phyloP scores from a whole-genome alignment of 495 filamentous ascomycete species.

The Corynascus novoguineensis region DNA sequence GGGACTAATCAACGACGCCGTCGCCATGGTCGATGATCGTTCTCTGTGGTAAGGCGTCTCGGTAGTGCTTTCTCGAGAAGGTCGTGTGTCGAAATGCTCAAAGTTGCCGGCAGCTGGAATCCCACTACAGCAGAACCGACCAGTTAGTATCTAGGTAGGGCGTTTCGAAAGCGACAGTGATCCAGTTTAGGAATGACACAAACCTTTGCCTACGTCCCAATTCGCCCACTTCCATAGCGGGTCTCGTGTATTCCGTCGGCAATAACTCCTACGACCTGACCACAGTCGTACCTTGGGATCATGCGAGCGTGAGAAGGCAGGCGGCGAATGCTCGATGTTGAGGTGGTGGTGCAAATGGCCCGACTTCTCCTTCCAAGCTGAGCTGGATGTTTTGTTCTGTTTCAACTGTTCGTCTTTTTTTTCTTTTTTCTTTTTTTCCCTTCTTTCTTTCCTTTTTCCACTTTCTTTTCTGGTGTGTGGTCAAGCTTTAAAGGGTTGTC shows the following conservation, averaged over 20 bases:
- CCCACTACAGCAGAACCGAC: conserved; percentile 20
- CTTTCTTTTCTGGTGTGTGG: neutral
- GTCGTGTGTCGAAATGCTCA: conserved; percentile 34
- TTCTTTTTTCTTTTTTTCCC: neutral
- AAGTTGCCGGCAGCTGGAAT: conserved; percentile 29
- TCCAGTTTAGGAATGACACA: conserved; percentile 20
- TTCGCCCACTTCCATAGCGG: conserved; percentile 51
- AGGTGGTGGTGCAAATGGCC: neutral
- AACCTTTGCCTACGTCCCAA: conserved; percentile 47
- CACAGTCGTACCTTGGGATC: neutral
- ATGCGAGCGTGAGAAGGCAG: conserved; percentile 7
- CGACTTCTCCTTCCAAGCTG: too few relatives aligned
- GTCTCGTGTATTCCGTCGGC: conserved; percentile 16
- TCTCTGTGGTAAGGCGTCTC: conserved; percentile 37
- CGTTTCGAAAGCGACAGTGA: neutral
- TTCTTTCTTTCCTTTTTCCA: neutral
- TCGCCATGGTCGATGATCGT: conserved; percentile 39
- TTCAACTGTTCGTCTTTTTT: neutral
- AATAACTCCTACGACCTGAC: conserved; percentile 13
- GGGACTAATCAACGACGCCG: conserved; percentile 43
- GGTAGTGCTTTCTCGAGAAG: conserved; percentile 31
- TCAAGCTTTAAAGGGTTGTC: neutral
- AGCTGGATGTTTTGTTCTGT: too few relatives aligned
- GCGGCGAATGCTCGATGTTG: neutral
- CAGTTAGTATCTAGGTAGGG: conserved; percentile 14